A percentile compares a stretch with the other conserved stretches of the same genome.
Conservation (phyloP, 305 asterid species). For the Solanum aculeatissimum region DNA sequence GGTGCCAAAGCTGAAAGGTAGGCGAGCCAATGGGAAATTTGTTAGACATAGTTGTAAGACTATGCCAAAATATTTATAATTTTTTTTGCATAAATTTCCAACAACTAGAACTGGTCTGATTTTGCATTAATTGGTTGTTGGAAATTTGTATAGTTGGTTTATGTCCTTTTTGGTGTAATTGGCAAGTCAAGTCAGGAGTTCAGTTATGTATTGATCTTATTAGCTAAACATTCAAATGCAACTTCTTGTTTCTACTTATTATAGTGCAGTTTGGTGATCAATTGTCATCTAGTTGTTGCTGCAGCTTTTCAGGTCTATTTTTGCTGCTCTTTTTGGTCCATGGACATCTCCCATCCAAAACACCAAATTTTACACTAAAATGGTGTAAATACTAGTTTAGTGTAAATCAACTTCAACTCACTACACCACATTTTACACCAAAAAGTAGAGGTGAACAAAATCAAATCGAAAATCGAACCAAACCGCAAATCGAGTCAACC, state of each 20-base stretch:
- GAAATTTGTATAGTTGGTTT: background rate
- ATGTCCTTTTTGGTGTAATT: background rate
- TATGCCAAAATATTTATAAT: background rate
- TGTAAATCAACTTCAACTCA: no score
- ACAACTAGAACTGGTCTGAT: background rate
- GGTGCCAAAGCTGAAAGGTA: no score
- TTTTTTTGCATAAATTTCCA: background rate
- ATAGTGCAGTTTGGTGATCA: background rate
- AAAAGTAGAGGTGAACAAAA: no score
- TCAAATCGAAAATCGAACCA: no score
- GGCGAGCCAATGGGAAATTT: no score
- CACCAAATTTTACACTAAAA: no score
- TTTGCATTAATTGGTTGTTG: background rate
- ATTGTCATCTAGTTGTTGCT: background rate
- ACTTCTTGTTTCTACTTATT: background rate
- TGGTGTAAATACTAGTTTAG: no score
- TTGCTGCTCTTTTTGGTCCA: background rate
- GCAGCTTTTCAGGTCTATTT: background rate
- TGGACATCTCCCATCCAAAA: background rate
- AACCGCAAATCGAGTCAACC: no score
- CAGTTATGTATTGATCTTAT: background rate
- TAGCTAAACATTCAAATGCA: background rate
- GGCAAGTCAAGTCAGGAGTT: background rate
- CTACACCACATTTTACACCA: no score
- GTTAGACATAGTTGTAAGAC: background rate